Evolutionary conservation across 306 rosid species (phyloP).

Genomic region (Cicer cuneatum): DNA sequence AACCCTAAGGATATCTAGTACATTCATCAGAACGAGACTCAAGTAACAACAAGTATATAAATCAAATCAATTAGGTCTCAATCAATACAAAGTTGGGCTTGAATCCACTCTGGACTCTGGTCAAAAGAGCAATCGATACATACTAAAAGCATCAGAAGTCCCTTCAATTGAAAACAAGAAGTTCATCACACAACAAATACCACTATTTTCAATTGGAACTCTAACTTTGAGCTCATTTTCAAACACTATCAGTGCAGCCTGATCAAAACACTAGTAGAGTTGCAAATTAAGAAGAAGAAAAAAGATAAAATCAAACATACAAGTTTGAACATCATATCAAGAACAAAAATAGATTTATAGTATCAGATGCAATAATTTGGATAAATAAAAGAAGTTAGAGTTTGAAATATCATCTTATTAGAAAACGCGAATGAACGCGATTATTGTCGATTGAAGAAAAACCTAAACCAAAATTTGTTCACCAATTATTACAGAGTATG

Average conservation of each 20-base stretch:
- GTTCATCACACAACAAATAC: neutral
- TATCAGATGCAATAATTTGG: neutral
- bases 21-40: neutral
- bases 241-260: constrained; percentile 1
- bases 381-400: neutral
- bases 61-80: constrained; percentile 29
- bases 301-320: neutral
- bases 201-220: constrained; percentile 4
- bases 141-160: neutral
- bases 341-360: neutral
- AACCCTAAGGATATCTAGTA: neutral
- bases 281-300: neutral
- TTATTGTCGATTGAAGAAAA: constrained; percentile 4
- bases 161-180: neutral
- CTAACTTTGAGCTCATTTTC: neutral
- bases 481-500: neutral
- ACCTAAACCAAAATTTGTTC: neutral
- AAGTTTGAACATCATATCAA: neutral
- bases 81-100: neutral
- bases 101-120: neutral
- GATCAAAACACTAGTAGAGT: constrained; percentile 6
- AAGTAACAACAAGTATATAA: neutral
- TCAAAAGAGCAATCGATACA: neutral
- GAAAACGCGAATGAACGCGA: neutral
- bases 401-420: neutral